Percentiles rank a stretch among this genome's conserved stretches.
phyloP scores from a whole-genome alignment of 306 rosid species.

The Elaeagnus macrophylla region DNA sequence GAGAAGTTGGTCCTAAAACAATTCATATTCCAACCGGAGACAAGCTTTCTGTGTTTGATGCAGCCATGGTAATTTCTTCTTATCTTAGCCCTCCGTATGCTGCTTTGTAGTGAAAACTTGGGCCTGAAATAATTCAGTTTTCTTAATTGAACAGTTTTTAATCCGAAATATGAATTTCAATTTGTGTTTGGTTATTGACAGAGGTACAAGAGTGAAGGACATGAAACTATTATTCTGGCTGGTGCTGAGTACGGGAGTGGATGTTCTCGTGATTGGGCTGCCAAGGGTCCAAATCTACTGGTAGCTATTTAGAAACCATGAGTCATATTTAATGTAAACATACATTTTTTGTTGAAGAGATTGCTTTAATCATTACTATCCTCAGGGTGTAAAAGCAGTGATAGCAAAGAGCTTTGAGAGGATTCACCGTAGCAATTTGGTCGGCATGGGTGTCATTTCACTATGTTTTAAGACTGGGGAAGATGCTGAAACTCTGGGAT shows the following conservation, averaged over 20 bases:
- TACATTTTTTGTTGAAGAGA: not conserved
- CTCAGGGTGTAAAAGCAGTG: conserved; percentile 94
- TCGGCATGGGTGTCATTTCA: conserved; percentile 91
- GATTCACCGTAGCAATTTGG: conserved; percentile 94
- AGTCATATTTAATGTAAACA: not conserved
- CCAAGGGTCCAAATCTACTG: conserved; percentile 92
- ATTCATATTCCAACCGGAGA: conserved; percentile 78
- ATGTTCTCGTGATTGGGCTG: conserved; percentile 98
- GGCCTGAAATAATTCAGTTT: too few species aligned
- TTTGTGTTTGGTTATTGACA: conserved; percentile 17
- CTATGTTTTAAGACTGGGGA: conserved; percentile 77
- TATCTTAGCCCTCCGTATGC: not conserved
- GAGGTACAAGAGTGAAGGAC: conserved; percentile 78
- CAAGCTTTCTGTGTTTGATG: conserved; percentile 79
- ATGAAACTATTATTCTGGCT: conserved; percentile 63
- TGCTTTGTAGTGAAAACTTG: too few species aligned
- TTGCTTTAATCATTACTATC: not conserved
- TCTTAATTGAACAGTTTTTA: too few species aligned
- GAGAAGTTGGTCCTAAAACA: conserved; percentile 98
- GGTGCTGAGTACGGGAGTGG: conserved; percentile 97
- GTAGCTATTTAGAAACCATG: conserved; percentile 24
- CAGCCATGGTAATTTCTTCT: conserved; percentile 49
- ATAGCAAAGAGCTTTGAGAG: conserved; percentile 92
- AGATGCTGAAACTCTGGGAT: conserved; percentile 80
- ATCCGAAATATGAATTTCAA: not conserved